These are phyloP conservation scores for Pestalotiopsis fici DNA, from an alignment of 2,329 filamentous ascomycete species.

Conservation along the genomic window DNA sequence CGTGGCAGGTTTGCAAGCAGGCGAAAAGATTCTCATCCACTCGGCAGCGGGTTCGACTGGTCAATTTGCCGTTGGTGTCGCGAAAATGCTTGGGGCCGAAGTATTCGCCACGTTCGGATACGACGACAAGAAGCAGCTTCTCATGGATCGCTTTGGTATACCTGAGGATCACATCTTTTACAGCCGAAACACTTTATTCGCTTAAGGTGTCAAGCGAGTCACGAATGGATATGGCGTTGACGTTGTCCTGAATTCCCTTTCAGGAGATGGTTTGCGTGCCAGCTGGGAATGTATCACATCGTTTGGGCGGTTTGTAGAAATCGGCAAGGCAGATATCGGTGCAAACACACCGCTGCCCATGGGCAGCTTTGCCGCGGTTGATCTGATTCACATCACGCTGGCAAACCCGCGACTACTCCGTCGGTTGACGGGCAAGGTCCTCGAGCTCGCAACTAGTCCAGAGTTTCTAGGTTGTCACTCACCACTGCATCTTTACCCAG, in stretches of 20 bases:
- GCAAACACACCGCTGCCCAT: conserved; percentile 33
- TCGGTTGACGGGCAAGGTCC: background rate
- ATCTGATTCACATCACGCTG: background rate
- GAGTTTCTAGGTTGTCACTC: background rate
- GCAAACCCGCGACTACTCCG: background rate
- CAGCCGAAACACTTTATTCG: conserved; percentile 22
- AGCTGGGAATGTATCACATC: conserved; percentile 30
- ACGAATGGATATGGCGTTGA: conserved; percentile 24
- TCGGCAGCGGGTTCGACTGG: conserved; percentile 13
- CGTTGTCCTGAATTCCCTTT: conserved; percentile 21
- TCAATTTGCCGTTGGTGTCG: conserved; percentile 9
- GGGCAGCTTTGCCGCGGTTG: conserved; percentile 27
- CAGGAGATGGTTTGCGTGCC: conserved; percentile 20
- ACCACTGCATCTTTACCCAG: background rate
- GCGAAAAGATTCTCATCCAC: conserved; percentile 18
- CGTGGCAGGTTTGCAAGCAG: conserved; percentile 19
- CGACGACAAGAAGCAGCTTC: conserved; percentile 22
- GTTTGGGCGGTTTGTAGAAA: conserved; percentile 30
- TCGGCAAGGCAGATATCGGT: conserved; percentile 27
- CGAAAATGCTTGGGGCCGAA: conserved; percentile 10
- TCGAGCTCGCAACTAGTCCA: background rate
- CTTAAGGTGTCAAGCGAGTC: conserved; percentile 14
- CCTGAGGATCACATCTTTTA: conserved; percentile 25
- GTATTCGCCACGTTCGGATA: conserved; percentile 27
- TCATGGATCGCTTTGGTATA: conserved; percentile 24